Base-by-base conservation (phyloP, 192 early-diverging fungal genomes). In the Glomus cerebriforme region DNA sequence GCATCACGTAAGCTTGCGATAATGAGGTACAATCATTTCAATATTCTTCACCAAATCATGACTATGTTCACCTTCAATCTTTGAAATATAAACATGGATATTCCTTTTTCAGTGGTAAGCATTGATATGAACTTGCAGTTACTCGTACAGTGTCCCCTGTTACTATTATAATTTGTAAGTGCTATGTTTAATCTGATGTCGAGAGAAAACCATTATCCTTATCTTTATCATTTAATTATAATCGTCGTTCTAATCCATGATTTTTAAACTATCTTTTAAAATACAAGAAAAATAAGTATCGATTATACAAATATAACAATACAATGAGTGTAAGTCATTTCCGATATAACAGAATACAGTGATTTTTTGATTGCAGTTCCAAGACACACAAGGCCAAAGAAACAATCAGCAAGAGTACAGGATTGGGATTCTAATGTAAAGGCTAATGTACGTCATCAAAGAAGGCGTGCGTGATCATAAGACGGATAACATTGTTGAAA, bases 21-120 rank as follows among this genome's bases (percentile, higher is more conserved):
- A 64, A 3, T 64, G 29, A 5, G 4, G 26, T 64, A 24, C 5
- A 31, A 26, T 0, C 1, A 64, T 64, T 1, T 26, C 26, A 13
- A 29, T 64, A 64, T 64, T 64, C 7, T 24, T 29, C 13, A 64
- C 62, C 7, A 64, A n/a, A 6, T 24, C 1, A 45, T 45, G 22
- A 71, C 47, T 71, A 71, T 71, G 68, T 47, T 71, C 8, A 45
- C 3, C 43, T 27, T 45, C 24, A 7, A 71, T 27, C 29, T 71
- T 71, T 49, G 43, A 47, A 27, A 71, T 71, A 17, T 71, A 66
- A 45, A 71, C 26, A 22, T 24, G n/a, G 17, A 47, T 71, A 71
- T 71, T 13, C 4, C 3, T 45, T 27, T 71, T 71, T 45, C 31
- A 15, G n/a, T 13, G 26, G 24, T 70, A 70, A 19, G 68, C 43